Base-by-base conservation (phyloP, 176 grass and related monocot species). In the Oryza punctata region DNA sequence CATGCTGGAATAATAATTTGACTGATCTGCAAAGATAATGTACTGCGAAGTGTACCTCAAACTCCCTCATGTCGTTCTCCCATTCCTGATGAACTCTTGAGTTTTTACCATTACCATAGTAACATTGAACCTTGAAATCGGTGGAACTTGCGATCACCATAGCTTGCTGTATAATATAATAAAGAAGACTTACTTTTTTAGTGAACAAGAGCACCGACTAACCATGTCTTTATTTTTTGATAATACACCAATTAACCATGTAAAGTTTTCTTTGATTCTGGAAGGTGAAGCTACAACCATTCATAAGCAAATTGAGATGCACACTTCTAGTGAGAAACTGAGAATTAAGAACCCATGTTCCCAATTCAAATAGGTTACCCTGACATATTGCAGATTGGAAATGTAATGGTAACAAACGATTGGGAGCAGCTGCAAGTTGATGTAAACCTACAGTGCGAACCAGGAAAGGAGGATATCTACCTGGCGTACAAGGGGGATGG, bases 401-500 rank as follows among this genome's bases (percentile, higher is more conserved):
- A 18, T 5, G 0, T 60, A 60, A 60, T 60, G 54, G 72, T 13
- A 44, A 57, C 60, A 25, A 46, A 77, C 7, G 37, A 68, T 69
- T n/a, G 65, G 65, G 64, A 70, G 23, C 29, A 24, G 13, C 26
- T 67, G 45, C 75, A 65, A 73, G 45, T 68, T 24, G 27, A 24
- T 79, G 43, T 45, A 38, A 28, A 65, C 76, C 59, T 21, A 40
- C 38, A 21, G 59, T n/a, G n/a, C 60, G 71, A 23, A 77, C 27
- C 59, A 73, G 18, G 18, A 64, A 27, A 67, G 24, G 70, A 78
- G 54, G 73, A 27, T 46, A 63, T 85, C 37, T 76, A 98, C 95
- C 95, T 98, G 92, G 32, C 76, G 89, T 35, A 98, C 92, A 40
- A 98, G 95, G 33, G 92, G 95, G 29, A 94, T 82, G 44, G 90